Evolutionary conservation across 305 asterid genomes (phyloP).

Genomic region (Plantago coronopus): DNA sequence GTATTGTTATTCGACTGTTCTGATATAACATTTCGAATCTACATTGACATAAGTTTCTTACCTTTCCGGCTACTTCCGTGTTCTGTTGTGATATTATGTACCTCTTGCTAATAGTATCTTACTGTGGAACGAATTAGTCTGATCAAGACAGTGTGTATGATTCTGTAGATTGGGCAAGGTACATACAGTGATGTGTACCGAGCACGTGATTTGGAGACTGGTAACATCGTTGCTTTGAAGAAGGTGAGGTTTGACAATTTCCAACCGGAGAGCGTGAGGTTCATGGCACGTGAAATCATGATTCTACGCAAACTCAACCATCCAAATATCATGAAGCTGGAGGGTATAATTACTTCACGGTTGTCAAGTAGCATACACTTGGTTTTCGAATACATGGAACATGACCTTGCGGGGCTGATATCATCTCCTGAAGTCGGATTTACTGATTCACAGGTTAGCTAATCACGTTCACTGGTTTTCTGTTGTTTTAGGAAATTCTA

Average conservation of each 20-base stretch:
- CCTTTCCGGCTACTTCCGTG: neutral
- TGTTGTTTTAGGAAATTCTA: neutral
- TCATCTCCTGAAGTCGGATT: slow-evolving; percentile 70
- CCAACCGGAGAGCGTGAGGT: slow-evolving; percentile 81
- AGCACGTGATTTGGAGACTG: slow-evolving; percentile 65
- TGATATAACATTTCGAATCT: neutral
- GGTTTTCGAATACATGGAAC: slow-evolving; percentile 94
- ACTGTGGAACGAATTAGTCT: slow-evolving; percentile 3
- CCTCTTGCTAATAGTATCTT: neutral
- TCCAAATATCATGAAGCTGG: slow-evolving; percentile 82
- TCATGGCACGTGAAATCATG: slow-evolving; percentile 80
- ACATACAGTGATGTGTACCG: slow-evolving; percentile 90
- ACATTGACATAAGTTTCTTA: too few relatives aligned
- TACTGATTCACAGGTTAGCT: slow-evolving; percentile 73
- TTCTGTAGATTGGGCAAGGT: slow-evolving; percentile 83
- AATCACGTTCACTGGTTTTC: neutral
- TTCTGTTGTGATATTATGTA: neutral
- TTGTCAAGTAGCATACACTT: slow-evolving; percentile 68
- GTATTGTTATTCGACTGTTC: neutral
- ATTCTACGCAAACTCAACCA: slow-evolving; percentile 81
- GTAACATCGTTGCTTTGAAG: slow-evolving; percentile 74
- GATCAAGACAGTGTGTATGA: slow-evolving; percentile 8
- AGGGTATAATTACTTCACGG: slow-evolving; percentile 78
- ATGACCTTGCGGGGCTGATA: slow-evolving; percentile 75
- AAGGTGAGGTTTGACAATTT: slow-evolving; percentile 89